phyloP scores from a whole-genome alignment of 148 eudicot genomes.

The Mesembryanthemum crystallinum region DNA sequence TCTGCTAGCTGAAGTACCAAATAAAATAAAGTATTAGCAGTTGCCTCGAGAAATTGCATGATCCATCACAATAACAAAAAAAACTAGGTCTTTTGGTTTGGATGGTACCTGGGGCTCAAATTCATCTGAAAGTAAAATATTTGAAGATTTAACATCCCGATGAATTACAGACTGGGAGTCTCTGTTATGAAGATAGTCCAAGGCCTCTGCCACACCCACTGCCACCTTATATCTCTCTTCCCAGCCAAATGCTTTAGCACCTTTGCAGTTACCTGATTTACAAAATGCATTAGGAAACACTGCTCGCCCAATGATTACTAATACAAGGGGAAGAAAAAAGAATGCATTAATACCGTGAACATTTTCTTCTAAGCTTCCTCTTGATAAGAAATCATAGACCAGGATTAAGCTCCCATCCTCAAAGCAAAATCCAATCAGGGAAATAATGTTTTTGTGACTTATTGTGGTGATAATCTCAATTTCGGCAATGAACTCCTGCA shows the following conservation, averaged over 20 bases:
- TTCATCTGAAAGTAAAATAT: conserved; percentile 73
- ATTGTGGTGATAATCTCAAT: conserved; percentile 77
- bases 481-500: conserved; percentile 70
- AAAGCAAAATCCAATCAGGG: conserved; percentile 71
- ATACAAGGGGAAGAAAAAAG: not conserved
- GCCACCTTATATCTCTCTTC: conserved; percentile 79
- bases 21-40: not conserved
- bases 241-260: conserved; percentile 61
- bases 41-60: not conserved
- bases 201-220: conserved; percentile 86
- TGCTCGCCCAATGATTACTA: not conserved
- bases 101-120: conserved; percentile 75
- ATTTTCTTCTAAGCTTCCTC: conserved; percentile 92
- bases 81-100: not conserved
- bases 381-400: conserved; percentile 72
- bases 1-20: conserved; percentile 68
- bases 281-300: not conserved
- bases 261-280: conserved; percentile 50
- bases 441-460: conserved; percentile 75
- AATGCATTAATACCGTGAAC: conserved; percentile 55
- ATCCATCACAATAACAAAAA: not conserved
- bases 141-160: conserved; percentile 89
- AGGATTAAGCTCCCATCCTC: conserved; percentile 62
- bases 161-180: conserved; percentile 69
- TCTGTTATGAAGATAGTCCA: conserved; percentile 67